Evolutionary conservation across 352 stramenopile genomes (phyloP).

Genomic region (Globisporangium takayamanum): DNA sequence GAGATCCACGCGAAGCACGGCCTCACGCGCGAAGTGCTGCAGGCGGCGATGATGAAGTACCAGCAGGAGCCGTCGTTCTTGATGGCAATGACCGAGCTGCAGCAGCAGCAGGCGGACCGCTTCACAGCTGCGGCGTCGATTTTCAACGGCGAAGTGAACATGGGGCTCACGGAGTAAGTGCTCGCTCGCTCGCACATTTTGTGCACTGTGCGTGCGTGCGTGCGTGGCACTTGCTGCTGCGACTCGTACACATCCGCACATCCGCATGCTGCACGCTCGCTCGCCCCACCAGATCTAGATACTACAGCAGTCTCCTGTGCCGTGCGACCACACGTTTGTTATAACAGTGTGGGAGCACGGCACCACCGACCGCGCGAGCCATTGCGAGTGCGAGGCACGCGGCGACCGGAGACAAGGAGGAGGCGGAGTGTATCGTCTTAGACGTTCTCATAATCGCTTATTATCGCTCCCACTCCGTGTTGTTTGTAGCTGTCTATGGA

Average conservation of each 20-base stretch:
- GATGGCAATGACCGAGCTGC: constrained; percentile 83
- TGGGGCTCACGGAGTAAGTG: constrained; percentile 75
- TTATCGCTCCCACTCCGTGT: neutral
- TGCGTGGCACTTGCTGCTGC: neutral
- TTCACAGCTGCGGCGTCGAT: constrained; percentile 77
- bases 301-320: neutral
- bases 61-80: constrained; percentile 84
- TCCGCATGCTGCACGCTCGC: neutral
- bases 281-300: neutral
- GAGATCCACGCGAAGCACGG: constrained; percentile 87
- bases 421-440: neutral
- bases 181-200: neutral
- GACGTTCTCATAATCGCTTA: constrained; percentile 1
- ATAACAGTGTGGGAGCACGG: too few relatives aligned
- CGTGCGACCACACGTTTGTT: too few relatives aligned
- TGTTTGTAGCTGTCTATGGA: neutral
- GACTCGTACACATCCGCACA: neutral
- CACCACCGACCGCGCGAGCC: neutral
- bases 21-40: constrained; percentile 79
- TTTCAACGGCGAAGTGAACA: constrained; percentile 88
- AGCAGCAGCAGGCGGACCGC: constrained; percentile 82
- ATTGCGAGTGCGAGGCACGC: neutral
- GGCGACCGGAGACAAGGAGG: too few relatives aligned
- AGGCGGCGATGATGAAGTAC: constrained; percentile 90
- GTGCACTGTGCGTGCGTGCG: neutral